Evolutionary conservation across 352 stramenopile genomes (phyloP), one percentile per base, ranked within the genome.

Genomic region (Phytopythium mirpurense): DNA sequence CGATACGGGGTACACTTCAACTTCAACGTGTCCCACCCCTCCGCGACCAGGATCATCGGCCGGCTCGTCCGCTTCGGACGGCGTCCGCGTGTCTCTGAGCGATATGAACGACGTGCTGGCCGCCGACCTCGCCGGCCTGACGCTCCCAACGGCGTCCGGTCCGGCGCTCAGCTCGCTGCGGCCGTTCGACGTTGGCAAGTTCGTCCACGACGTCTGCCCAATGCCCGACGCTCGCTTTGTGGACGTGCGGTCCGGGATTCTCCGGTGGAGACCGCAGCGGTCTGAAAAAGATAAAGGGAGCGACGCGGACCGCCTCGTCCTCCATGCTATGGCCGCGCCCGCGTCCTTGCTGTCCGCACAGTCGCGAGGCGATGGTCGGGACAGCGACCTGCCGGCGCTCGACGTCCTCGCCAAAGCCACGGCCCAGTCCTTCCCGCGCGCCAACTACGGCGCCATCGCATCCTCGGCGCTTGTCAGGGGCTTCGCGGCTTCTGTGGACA

Each of bases 131-230:
- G 78, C 80, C 1, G 83, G 83, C 0, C 37, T 90, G 0, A 55
- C 87, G 10, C 84, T 93, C 23, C 82, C 82, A 2, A 54, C 44
- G 19, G 37, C 15, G 27, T 47, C 35, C 48, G 53, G 56, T 27
- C 9, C 32, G 35, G 59, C 59, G 10, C 32, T 51, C 21, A 1
- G 4, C 3, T 46, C 41, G 12, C 31, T 21, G 18, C 44, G 50
- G 11, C 60, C 74, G 0, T 88, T 90, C 27, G 69, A 86, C 45
- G 69, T 85, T 31, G 76, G 69, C 18, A 72, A 68, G 36, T 56
- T 93, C 18, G 53, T 88, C 9, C 69, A 83, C 41, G 67, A 86
- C 34, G 66, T 82, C 18, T 89, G 75, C 23, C 82, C 82, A n/a
- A 59, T 89, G 34, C 61, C 71, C 14, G 47, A 57, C 1, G 52